Percentiles rank a stretch among this genome's conserved stretches.
Evolutionary conservation across 2,329 filamentous ascomycete species (phyloP).

Genomic region (Beauveria australis): DNA sequence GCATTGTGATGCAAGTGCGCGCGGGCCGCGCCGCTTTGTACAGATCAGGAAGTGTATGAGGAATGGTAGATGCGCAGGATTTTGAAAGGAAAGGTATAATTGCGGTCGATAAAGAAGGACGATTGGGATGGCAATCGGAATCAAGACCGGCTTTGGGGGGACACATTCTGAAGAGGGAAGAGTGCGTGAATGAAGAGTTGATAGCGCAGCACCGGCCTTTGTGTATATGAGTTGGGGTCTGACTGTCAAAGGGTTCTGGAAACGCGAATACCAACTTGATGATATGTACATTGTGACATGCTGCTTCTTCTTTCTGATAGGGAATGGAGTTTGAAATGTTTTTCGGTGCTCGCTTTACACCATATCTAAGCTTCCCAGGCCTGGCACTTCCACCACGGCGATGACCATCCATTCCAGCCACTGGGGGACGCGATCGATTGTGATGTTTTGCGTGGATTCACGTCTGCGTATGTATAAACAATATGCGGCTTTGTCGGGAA

Average conservation of each 20-base stretch:
- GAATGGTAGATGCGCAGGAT: not conserved
- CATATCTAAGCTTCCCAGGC: constrained; percentile 14
- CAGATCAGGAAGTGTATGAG: not conserved
- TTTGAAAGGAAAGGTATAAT: not conserved
- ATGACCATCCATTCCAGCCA: constrained; percentile 17
- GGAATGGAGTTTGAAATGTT: not conserved
- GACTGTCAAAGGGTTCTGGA: too few relatives aligned
- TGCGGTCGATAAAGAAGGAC: too few relatives aligned
- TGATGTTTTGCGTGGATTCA: constrained; percentile 26
- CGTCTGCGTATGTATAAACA: constrained; percentile 28
- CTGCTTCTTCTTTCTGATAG: too few relatives aligned
- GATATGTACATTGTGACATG: too few relatives aligned
- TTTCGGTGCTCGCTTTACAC: not conserved
- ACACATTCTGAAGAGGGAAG: too few relatives aligned
- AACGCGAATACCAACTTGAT: too few relatives aligned
- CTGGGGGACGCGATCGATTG: constrained; percentile 18
- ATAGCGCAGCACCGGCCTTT: too few relatives aligned
- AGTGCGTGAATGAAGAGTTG: too few relatives aligned
- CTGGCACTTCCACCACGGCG: constrained; percentile 27
- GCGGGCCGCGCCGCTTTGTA: not conserved
- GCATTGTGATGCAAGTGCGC: not conserved
- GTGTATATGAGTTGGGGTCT: too few relatives aligned
- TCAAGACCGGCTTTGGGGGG: too few relatives aligned
- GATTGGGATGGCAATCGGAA: too few relatives aligned
- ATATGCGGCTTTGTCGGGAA: constrained; percentile 9